Base-by-base conservation (phyloP, 2,329 filamentous ascomycete species). In the Simplicillium aogashimaense region DNA sequence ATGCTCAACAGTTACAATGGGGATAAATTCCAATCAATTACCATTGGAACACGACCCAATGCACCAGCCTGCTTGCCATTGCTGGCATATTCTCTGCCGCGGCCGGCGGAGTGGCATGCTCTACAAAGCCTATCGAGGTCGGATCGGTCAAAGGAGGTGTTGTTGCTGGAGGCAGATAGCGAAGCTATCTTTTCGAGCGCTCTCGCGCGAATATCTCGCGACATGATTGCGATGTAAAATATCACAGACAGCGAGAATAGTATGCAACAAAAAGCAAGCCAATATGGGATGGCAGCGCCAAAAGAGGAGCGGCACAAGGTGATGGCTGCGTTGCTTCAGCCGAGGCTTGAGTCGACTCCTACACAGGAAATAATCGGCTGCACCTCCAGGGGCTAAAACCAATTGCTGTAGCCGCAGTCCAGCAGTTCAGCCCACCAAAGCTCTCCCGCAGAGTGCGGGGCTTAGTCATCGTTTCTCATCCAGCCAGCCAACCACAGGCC, bases 181-280 rank as follows among this genome's bases (percentile, higher is more conserved):
- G 70, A 67, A 33, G 78, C 78, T 48, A 83, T 80, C 63, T 78
- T 81, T 59, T 81, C 67, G 42, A 83, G 65, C 48, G 78, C 78
- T 54, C 69, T 69, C 47, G 72, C 74, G 54, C 78, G 76, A 45
- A 82, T 71, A 51, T 76, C 67, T 54, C 70, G 68, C 47, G 68
- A 62, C 61, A 75, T 75, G 43, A 40, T 58, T 10, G 30, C 35
- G 29, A 18, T 32, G 6, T 32, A 12, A 5, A 32, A 7, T 32
- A 32, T 32, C 20, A 9, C 20, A 25, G 20, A 25, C 20, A 9
- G 20, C 20, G 20, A 25, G 20, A 9, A 25, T 25, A 9, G 20
- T 25, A 25, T 6, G 9, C 20, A 25, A 25, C 20, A 25, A 25
- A 25, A 25, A 25, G 9, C n/a, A 25, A 25, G 9, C 9, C 20